Evolutionary conservation across 139 green algal species (phyloP).

Genomic region (Desmodesmus armatus): DNA sequence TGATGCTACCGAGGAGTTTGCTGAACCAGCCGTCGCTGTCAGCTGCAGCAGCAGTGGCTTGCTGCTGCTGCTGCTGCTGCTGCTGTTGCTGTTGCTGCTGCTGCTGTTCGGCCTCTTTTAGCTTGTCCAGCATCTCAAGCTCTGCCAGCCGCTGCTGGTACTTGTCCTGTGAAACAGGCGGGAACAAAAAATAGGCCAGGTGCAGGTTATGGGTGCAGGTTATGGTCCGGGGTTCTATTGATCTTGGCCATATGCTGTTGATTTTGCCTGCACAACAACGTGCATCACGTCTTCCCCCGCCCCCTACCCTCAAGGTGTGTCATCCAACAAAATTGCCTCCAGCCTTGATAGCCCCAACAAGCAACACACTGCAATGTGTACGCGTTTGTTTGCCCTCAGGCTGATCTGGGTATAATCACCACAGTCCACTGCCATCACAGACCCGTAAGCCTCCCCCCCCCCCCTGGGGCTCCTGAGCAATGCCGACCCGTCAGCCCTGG

Average conservation of each 20-base stretch:
- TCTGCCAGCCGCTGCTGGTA: conserved; percentile 5
- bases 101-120: background rate
- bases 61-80: conserved; percentile 5
- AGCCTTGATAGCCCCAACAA: no score
- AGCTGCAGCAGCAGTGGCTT: conserved; percentile 35
- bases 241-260: background rate
- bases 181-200: background rate
- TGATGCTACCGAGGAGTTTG: background rate
- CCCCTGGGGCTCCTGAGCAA: no score
- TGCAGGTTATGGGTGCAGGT: background rate
- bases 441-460: no score
- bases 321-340: no score
- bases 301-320: no score
- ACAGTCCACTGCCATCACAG: no score
- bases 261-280: background rate
- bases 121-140: conserved; percentile 4
- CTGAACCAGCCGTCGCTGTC: conserved; percentile 7
- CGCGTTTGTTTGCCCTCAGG: no score
- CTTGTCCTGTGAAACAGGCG: background rate
- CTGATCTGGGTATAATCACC: no score
- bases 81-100: conserved; percentile 18
- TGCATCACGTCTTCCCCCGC: no score
- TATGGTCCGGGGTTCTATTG: background rate
- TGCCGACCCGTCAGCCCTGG: no score
- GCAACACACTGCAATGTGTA: no score